Evolutionary conservation across 2,329 filamentous ascomycete species (phyloP).

Genomic region (Acephala macrosclerotiorum): DNA sequence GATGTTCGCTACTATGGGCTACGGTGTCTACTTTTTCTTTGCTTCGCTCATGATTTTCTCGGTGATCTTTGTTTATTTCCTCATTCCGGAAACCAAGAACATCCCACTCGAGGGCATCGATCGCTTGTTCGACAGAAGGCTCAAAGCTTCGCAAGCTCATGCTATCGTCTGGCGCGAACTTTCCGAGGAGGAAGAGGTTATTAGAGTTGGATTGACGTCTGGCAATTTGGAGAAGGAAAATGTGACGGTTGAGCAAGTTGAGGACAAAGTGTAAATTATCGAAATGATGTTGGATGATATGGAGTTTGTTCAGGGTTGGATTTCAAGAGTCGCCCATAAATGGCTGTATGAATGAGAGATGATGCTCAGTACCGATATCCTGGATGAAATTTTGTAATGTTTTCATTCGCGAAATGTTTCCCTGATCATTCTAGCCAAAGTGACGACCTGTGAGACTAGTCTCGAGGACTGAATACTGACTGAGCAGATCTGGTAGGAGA

Average conservation of each 20-base stretch:
- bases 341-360: no score
- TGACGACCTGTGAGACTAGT: no score
- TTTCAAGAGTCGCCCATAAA: not conserved
- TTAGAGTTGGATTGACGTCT: conserved; percentile 32
- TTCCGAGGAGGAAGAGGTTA: conserved; percentile 35
- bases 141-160: conserved; percentile 37
- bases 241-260: conserved; percentile 18
- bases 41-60: conserved; percentile 66
- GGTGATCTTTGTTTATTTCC: conserved; percentile 66
- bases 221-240: conserved; percentile 29
- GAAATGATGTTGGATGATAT: not conserved
- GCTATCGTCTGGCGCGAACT: conserved; percentile 38
- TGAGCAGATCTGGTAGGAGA: no score
- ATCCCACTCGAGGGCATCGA: conserved; percentile 72
- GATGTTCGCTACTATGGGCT: conserved; percentile 66
- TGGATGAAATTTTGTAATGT: not conserved
- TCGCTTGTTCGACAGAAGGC: conserved; percentile 57
- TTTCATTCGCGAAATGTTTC: not conserved
- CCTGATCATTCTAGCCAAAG: no score
- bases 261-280: conserved; percentile 17
- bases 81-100: conserved; percentile 71
- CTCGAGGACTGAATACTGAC: no score
- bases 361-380: not conserved
- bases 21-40: conserved; percentile 75
- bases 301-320: not conserved